Percentiles rank a stretch among this genome's conserved stretches.
Evolutionary conservation across 2,329 filamentous ascomycete species (phyloP).

Genomic region (Stachybotrys chartarum): DNA sequence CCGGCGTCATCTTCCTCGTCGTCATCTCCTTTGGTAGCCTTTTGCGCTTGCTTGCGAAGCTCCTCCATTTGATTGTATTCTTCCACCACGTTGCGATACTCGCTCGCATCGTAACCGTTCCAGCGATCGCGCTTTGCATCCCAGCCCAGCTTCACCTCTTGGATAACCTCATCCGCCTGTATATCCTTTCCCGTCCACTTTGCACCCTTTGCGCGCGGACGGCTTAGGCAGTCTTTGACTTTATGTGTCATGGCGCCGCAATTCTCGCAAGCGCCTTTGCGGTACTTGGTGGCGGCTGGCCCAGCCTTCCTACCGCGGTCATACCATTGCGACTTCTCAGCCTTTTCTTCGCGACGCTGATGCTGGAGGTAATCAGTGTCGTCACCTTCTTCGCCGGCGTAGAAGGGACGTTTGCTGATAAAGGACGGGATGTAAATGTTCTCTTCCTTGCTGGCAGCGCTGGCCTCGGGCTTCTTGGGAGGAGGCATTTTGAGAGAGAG

Average conservation of each 20-base stretch:
- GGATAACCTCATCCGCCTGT: slow-evolving; percentile 80
- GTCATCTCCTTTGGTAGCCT: slow-evolving; percentile 33
- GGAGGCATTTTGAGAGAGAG: slow-evolving; percentile 11
- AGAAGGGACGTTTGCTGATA: slow-evolving; percentile 97
- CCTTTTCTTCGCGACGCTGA: slow-evolving; percentile 62
- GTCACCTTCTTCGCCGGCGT: slow-evolving; percentile 72
- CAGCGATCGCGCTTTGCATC: slow-evolving; percentile 96
- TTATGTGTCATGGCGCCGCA: slow-evolving; percentile 97
- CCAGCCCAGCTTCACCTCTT: slow-evolving; percentile 85
- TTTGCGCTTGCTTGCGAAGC: slow-evolving; percentile 51
- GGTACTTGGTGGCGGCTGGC: slow-evolving; percentile 89
- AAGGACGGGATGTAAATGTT: slow-evolving; percentile 98
- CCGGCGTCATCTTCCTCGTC: slow-evolving; percentile 48
- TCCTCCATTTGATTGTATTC: slow-evolving; percentile 84
- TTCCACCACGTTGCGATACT: slow-evolving; percentile 81
- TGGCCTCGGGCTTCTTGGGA: slow-evolving; percentile 24
- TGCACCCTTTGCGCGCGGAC: slow-evolving; percentile 82
- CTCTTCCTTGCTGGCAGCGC: slow-evolving; percentile 65
- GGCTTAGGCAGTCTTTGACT: slow-evolving; percentile 83
- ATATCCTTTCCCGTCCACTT: slow-evolving; percentile 92
- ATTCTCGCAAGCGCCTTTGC: slow-evolving; percentile 97
- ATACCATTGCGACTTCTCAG: slow-evolving; percentile 80
- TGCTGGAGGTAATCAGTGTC: slow-evolving; percentile 90
- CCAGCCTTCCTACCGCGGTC: slow-evolving; percentile 79
- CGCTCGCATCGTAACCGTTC: slow-evolving; percentile 91